phyloP scores from a whole-genome alignment of 2,329 filamentous ascomycete genomes.

The Pyrenochaeta sp. region DNA sequence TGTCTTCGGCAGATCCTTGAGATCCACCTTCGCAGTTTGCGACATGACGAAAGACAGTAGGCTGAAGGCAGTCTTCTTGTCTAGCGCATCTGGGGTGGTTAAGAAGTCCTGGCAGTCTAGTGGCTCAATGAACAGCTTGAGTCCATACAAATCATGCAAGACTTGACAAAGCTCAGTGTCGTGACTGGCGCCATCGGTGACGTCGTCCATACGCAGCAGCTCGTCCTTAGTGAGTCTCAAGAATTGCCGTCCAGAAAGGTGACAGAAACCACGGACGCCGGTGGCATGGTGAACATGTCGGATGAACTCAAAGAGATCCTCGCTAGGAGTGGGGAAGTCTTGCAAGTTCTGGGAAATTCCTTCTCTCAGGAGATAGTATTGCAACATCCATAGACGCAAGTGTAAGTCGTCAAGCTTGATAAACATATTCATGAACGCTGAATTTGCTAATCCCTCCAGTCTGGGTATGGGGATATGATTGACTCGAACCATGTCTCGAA shows the following conservation, averaged over 20 bases:
- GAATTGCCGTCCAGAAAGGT: conserved; percentile 83
- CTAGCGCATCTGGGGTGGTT: conserved; percentile 76
- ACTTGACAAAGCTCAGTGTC: conserved; percentile 83
- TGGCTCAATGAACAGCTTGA: conserved; percentile 46
- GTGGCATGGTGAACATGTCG: conserved; percentile 83
- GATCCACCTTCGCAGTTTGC: conserved; percentile 81
- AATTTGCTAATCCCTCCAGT: conserved; percentile 58
- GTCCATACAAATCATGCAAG: conserved; percentile 50
- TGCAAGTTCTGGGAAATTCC: conserved; percentile 72
- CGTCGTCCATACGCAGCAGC: conserved; percentile 75
- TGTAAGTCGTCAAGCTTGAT: conserved; percentile 85
- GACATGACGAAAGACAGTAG: conserved; percentile 84
- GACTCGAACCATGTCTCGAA: conserved; percentile 84
- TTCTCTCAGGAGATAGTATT: conserved; percentile 81
- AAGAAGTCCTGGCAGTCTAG: conserved; percentile 67
- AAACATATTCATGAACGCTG: conserved; percentile 58
- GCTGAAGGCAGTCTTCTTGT: conserved; percentile 79
- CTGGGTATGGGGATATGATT: conserved; percentile 71
- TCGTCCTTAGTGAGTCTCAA: conserved; percentile 89
- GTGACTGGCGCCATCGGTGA: conserved; percentile 70
- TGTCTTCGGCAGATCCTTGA: conserved; percentile 91
- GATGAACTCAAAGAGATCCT: conserved; percentile 79
- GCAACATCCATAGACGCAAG: conserved; percentile 84
- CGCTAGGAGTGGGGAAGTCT: conserved; percentile 70
- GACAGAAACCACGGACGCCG: conserved; percentile 85